Conservation (phyloP, 257 asterid species). For the Leonotis leonurus region DNA sequence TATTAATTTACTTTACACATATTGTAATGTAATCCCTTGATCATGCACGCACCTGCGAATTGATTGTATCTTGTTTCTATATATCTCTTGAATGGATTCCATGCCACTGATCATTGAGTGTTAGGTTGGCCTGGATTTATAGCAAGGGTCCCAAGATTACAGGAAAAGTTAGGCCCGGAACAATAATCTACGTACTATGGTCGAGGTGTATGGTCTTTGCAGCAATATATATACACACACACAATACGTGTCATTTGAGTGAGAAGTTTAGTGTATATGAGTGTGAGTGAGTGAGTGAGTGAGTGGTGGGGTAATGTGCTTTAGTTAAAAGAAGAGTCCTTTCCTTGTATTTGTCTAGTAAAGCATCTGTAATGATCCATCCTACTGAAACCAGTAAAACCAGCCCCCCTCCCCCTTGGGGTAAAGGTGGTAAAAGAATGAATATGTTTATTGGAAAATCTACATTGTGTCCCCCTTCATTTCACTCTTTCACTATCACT, state of each 20-base stretch:
- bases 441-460: slow-evolving; percentile 20
- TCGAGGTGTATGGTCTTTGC: too few relatives aligned
- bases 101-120: too few relatives aligned
- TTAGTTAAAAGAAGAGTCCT: slow-evolving; percentile 17
- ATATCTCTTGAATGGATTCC: neutral
- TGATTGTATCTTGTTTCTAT: neutral
- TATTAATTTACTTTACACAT: neutral
- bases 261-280: neutral
- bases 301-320: slow-evolving; percentile 27
- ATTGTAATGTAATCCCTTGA: slow-evolving; percentile 9
- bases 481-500: slow-evolving; percentile 26
- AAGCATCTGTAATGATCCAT: slow-evolving; percentile 18
- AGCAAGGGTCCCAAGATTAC: slow-evolving; percentile 11
- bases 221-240: neutral
- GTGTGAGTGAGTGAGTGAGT: neutral
- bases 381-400: neutral
- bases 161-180: slow-evolving; percentile 25
- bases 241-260: neutral
- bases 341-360: slow-evolving; percentile 2
- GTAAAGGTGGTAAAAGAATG: slow-evolving; percentile 9
- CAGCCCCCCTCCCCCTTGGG: neutral
- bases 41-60: neutral
- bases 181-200: too few relatives aligned
- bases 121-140: neutral
- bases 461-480: slow-evolving; percentile 26